A percentile compares a stretch with the other conserved stretches of the same genome.
Conservation (phyloP, 305 asterid genomes). For the Petunia hybrid region DNA sequence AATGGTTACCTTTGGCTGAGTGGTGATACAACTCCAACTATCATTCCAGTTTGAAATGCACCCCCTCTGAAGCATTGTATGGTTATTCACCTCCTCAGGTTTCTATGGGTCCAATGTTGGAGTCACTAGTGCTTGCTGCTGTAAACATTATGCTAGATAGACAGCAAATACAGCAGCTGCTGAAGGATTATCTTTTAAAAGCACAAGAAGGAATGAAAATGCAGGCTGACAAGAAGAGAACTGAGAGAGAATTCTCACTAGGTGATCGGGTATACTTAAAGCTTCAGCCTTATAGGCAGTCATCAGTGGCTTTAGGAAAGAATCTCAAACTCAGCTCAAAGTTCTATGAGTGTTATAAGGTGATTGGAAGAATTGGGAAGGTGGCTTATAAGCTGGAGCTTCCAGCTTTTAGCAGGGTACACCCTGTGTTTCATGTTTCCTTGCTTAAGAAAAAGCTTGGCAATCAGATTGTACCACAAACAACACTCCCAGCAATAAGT, state of each 20-base stretch:
- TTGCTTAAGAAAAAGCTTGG: too few relatives aligned
- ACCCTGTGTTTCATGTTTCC: too few relatives aligned
- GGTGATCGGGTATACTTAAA: neutral
- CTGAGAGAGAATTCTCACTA: neutral
- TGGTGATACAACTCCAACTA: neutral
- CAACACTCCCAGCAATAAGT: too few relatives aligned
- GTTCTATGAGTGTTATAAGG: too few relatives aligned
- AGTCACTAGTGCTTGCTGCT: neutral
- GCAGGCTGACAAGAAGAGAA: neutral
- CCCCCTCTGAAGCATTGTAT: neutral
- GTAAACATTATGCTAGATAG: neutral
- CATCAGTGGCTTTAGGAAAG: too few relatives aligned
- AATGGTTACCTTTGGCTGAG: neutral
- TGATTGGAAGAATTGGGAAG: too few relatives aligned
- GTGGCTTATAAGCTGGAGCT: too few relatives aligned
- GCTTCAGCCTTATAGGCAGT: too few relatives aligned
- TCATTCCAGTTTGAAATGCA: neutral
- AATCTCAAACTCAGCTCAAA: too few relatives aligned
- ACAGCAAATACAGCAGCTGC: too few relatives aligned
- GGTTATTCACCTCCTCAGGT: neutral
- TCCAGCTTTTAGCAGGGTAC: too few relatives aligned
- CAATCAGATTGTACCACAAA: too few relatives aligned
- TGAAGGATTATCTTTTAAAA: neutral
- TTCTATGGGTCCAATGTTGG: neutral
- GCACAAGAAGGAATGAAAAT: conserved; percentile 9